Evolutionary conservation across 768 basidiomycete genomes (phyloP).

Genomic region (Rhodocollybia butyracea): DNA sequence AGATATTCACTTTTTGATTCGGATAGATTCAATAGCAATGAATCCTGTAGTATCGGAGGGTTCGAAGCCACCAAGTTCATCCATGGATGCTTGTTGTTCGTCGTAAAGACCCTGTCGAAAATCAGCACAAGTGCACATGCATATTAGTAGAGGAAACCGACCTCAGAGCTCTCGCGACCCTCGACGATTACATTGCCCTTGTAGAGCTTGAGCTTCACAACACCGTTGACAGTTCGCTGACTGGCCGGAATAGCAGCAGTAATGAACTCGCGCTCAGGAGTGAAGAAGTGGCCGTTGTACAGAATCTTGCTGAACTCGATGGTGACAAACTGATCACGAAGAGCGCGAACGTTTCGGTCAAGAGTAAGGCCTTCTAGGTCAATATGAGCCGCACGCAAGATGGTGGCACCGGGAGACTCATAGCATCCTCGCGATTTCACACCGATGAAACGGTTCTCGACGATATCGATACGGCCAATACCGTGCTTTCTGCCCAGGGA

Average conservation of each 20-base stretch:
- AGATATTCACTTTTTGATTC: constrained; percentile 86
- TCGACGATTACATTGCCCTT: constrained; percentile 96
- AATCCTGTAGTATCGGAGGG: constrained; percentile 94
- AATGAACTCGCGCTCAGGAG: constrained; percentile 97
- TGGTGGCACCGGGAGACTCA: constrained; percentile 95
- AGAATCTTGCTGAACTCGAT: constrained; percentile 85
- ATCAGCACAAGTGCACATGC: background rate
- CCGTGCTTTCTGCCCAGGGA: constrained; percentile 92
- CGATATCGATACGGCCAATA: constrained; percentile 96
- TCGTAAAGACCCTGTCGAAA: constrained; percentile 81
- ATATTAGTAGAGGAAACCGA: constrained; percentile 16
- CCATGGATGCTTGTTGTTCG: constrained; percentile 95
- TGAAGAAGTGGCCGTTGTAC: constrained; percentile 99
- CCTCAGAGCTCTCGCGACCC: constrained; percentile 86
- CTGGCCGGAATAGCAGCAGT: constrained; percentile 87
- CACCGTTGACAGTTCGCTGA: constrained; percentile 94
- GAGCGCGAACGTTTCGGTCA: constrained; percentile 92
- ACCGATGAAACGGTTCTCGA: constrained; percentile 99
- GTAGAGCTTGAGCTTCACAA: constrained; percentile 88
- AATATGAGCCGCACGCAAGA: constrained; percentile 91
- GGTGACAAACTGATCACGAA: constrained; percentile 95
- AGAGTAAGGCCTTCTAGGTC: constrained; percentile 98
- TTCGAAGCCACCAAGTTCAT: constrained; percentile 97
- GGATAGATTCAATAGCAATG: constrained; percentile 96
- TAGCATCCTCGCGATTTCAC: constrained; percentile 99